phyloP scores from a whole-genome alignment of 768 basidiomycete genomes.

The Rhodotorula diobovata region DNA sequence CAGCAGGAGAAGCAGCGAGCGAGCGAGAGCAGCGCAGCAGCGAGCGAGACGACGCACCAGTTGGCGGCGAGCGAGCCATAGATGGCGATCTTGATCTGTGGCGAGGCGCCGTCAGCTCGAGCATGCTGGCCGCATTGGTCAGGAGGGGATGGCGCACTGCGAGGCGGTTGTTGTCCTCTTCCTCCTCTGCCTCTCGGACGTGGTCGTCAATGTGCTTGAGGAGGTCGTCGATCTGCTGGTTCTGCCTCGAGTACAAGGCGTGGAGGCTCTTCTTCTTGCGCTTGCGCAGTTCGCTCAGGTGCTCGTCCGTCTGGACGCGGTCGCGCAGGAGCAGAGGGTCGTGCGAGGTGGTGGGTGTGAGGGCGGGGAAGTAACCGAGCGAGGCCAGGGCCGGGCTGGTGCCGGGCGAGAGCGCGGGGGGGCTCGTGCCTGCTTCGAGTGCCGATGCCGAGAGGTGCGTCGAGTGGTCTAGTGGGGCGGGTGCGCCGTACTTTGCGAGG shows the following conservation, averaged over 20 bases:
- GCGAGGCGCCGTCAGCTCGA: too few relatives aligned
- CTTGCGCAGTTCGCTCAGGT: conserved; percentile 61
- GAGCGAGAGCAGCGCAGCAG: conserved; percentile 60
- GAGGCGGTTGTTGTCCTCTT: conserved; percentile 63
- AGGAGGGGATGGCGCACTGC: conserved; percentile 20
- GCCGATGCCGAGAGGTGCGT: not conserved
- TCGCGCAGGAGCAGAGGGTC: conserved; percentile 33
- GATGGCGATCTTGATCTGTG: conserved; percentile 79
- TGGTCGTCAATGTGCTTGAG: conserved; percentile 88
- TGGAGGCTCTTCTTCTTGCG: conserved; percentile 60
- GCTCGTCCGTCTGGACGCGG: conserved; percentile 56
- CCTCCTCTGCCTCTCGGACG: conserved; percentile 70
- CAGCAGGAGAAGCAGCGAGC: conserved; percentile 19
- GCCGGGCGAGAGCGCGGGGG: not conserved
- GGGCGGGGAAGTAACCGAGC: conserved; percentile 4
- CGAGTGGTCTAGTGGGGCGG: not conserved
- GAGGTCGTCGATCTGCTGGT: conserved; percentile 69
- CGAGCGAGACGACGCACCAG: conserved; percentile 56
- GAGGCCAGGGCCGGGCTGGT: not conserved
- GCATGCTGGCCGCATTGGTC: too few relatives aligned
- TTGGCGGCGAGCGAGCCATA: conserved; percentile 78
- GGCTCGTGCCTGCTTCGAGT: not conserved
- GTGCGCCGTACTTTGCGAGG: too few relatives aligned
- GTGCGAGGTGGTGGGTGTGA: conserved; percentile 9
- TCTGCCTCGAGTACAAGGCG: conserved; percentile 52